Evolutionary conservation across 164 flowering plant genomes (phyloP).

Genomic region (Berberis thunbergii): DNA sequence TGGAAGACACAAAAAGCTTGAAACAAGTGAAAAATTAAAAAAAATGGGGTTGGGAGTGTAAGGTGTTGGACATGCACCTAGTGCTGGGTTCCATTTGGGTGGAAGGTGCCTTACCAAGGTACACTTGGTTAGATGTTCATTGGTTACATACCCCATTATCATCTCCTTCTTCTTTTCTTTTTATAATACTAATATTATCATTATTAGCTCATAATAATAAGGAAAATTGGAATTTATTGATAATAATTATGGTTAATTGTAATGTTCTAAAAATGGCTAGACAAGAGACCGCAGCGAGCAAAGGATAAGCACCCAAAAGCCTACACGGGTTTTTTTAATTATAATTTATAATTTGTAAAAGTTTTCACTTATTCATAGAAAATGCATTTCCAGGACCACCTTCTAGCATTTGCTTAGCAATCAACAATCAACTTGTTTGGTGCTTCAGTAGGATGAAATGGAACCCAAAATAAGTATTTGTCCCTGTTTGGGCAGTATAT

Average conservation of each 20-base stretch:
- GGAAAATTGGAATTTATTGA: background rate
- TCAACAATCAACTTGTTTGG: conserved; percentile 29
- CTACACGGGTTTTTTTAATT: background rate
- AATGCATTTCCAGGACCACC: conserved; percentile 10
- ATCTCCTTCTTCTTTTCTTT: no score
- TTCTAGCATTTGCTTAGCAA: conserved; percentile 13
- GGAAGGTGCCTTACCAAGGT: no score
- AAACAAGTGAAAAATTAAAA: no score
- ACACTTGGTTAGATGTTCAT: no score
- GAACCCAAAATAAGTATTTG: conserved; percentile 53
- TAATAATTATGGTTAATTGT: background rate
- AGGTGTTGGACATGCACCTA: no score
- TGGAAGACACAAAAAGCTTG: no score
- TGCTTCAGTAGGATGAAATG: conserved; percentile 52
- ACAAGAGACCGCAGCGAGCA: background rate
- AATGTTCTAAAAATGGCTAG: background rate
- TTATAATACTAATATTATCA: no score
- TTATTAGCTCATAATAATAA: no score
- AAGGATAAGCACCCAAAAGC: background rate
- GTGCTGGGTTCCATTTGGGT: no score
- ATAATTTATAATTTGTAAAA: background rate
- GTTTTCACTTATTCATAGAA: conserved; percentile 31
- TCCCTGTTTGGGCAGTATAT: conserved; percentile 20
- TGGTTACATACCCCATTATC: no score
- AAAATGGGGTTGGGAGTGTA: no score